phyloP scores from a whole-genome alignment of 768 basidiomycete genomes.

The Phanerochaete carnosa region DNA sequence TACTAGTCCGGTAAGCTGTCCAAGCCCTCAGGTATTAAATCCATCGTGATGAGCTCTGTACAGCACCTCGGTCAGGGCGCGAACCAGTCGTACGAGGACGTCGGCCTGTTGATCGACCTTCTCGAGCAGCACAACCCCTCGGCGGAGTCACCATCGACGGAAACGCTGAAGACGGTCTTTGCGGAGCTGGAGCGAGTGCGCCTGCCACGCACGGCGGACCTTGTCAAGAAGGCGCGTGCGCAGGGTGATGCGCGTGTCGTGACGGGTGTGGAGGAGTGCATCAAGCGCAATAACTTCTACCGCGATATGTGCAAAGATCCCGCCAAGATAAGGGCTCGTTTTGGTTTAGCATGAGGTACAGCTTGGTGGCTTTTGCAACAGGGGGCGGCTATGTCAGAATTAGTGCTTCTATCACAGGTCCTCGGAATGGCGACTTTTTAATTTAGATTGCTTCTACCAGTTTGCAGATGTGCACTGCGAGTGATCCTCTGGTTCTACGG shows the following conservation, averaged over 20 bases:
- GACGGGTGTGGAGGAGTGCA: constrained; percentile 28
- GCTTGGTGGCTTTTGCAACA: no score
- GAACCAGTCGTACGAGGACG: constrained; percentile 43
- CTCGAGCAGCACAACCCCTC: constrained; percentile 30
- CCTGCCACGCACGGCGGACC: constrained; percentile 30
- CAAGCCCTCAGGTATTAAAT: not conserved
- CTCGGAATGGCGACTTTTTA: no score
- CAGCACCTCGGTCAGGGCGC: constrained; percentile 47
- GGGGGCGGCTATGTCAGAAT: no score
- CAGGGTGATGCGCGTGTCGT: constrained; percentile 35
- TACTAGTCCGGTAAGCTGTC: constrained; percentile 38
- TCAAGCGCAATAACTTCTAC: constrained; percentile 25
- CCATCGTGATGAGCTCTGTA: not conserved
- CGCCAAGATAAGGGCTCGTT: not conserved
- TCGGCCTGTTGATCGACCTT: constrained; percentile 32
- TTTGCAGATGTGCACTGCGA: no score
- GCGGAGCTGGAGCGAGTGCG: constrained; percentile 32
- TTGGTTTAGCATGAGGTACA: not conserved
- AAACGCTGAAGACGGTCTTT: constrained; percentile 29
- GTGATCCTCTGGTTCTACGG: no score
- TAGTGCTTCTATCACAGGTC: no score
- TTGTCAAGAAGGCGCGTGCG: constrained; percentile 34
- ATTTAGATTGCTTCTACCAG: no score
- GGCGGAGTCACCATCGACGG: constrained; percentile 22
- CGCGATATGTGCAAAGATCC: constrained; percentile 5